phyloP scores from a whole-genome alignment of 192 early-diverging fungal genomes.

The Coemansia sp. region DNA sequence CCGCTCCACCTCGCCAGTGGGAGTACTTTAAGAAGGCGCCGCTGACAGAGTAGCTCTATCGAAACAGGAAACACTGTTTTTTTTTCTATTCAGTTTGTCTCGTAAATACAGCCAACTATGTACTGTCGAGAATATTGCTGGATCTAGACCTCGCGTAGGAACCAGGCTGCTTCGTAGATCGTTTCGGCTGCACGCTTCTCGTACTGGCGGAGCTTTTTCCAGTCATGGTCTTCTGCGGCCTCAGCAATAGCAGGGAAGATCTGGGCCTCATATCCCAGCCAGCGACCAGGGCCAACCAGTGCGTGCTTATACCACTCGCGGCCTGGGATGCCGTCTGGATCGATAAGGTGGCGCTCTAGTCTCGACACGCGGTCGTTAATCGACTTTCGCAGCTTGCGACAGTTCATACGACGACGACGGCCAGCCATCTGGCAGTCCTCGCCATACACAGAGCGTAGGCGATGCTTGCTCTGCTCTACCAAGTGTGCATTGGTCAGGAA shows the following conservation, averaged over 20 bases:
- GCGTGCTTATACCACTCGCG: conserved; percentile 66
- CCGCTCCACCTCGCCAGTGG: conserved; percentile 82
- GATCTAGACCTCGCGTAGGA: conserved; percentile 38
- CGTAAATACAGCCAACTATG: neutral
- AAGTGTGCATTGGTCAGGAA: conserved; percentile 23
- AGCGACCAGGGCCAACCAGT: conserved; percentile 58
- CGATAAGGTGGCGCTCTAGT: conserved; percentile 61
- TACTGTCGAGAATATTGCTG: neutral
- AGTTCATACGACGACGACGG: conserved; percentile 28
- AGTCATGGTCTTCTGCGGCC: conserved; percentile 41
- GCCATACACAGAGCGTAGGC: conserved; percentile 34
- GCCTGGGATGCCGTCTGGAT: conserved; percentile 56
- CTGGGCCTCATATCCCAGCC: conserved; percentile 55
- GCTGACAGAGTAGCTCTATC: conserved; percentile 18
- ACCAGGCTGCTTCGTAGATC: conserved; percentile 48
- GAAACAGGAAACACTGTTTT: neutral
- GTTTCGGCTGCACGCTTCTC: conserved; percentile 36
- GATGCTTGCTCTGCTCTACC: conserved; percentile 30
- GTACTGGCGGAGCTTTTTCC: conserved; percentile 21
- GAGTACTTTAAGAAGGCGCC: conserved; percentile 56
- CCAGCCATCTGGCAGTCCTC: conserved; percentile 50
- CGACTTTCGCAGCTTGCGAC: conserved; percentile 28
- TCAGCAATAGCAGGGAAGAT: conserved; percentile 59
- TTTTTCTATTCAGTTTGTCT: too few relatives aligned
- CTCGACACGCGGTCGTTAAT: conserved; percentile 53